These are phyloP conservation scores for Nakazawaea sp. DNA, from an alignment of 805 yeast species.

Conservation along the genomic window DNA sequence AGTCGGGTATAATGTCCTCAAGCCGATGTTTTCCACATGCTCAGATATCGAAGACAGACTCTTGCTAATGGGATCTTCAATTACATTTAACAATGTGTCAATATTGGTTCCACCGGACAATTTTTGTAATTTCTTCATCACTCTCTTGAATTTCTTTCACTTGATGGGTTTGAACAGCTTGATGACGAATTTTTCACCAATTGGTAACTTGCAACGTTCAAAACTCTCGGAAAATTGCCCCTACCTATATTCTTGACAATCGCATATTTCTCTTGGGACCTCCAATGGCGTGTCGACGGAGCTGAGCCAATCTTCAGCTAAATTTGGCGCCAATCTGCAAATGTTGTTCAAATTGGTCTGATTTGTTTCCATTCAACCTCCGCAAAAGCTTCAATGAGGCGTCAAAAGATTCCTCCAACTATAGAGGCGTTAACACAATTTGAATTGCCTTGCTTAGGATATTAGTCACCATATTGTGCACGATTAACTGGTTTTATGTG, in stretches of 20 bases:
- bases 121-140: constrained; percentile 81
- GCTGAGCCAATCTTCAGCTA: constrained; percentile 83
- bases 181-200: constrained; percentile 65
- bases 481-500: too few species aligned
- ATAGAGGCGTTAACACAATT: too few species aligned
- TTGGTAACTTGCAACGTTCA: constrained; percentile 67
- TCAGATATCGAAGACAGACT: constrained; percentile 89
- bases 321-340: constrained; percentile 51
- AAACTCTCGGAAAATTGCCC: constrained; percentile 96
- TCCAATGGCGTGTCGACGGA: constrained; percentile 82
- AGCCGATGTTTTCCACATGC: constrained; percentile 75
- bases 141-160: constrained; percentile 85
- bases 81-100: constrained; percentile 70
- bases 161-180: constrained; percentile 91
- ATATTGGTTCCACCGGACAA: constrained; percentile 81
- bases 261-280: constrained; percentile 42
- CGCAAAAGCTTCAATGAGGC: constrained; percentile 75
- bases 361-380: constrained; percentile 63
- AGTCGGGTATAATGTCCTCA: constrained; percentile 77
- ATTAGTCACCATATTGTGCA: too few species aligned
- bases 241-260: constrained; percentile 81
- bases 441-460: too few species aligned
- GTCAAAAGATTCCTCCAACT: constrained; percentile 51
- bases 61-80: constrained; percentile 70
- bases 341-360: constrained; percentile 38